Evolutionary conservation across 495 filamentous ascomycete species (phyloP), one percentile per base, ranked within the genome.

Genomic region (Penicillium parvum): DNA sequence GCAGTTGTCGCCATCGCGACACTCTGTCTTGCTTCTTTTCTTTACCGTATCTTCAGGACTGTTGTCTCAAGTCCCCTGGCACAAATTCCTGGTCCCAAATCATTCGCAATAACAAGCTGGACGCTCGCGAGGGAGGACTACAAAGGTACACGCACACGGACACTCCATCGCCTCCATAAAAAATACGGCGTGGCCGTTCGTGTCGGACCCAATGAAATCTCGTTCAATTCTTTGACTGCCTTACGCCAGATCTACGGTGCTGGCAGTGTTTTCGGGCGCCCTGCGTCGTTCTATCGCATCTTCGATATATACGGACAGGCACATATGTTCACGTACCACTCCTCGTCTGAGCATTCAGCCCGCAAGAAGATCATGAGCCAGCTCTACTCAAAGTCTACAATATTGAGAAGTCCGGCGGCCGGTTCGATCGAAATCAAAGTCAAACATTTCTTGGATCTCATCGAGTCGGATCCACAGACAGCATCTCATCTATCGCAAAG

Each of bases 281-380:
- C n/a, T n/a, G 58, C 62, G 0, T 11, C 23, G 0, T 73, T 70
- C 47, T 73, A 73, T 32, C 53, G 56, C 9, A 70, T 71, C 60
- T 73, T 73, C 32, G 62, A 66, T 36, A 59, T 55, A 0, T 72
- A 69, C 32, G 67, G 64, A 4, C 39, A 51, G 2, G 46, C 55
- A 34, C 63, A 64, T 23, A 39, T 72, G 28, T 72, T 72, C 19
- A 59, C 62, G 0, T 69, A 69, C 49, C 29, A 39, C 1, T 45
- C 45, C 4, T 34, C 45, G 0, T 47, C 44, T 18, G 47, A 57
- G 7, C 68, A 72, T 51, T 53, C 40, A 4, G 55, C 64, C 4
- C 33, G 69, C 15, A 72, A 71, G 45, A 72, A 69, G 26, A n/a
- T 72, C 0, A 28, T 71, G 10, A 47, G 47, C 12, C 58, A 66